Base-by-base conservation (phyloP, 495 filamentous ascomycete species). In the Antarctomyces pellizariae region DNA sequence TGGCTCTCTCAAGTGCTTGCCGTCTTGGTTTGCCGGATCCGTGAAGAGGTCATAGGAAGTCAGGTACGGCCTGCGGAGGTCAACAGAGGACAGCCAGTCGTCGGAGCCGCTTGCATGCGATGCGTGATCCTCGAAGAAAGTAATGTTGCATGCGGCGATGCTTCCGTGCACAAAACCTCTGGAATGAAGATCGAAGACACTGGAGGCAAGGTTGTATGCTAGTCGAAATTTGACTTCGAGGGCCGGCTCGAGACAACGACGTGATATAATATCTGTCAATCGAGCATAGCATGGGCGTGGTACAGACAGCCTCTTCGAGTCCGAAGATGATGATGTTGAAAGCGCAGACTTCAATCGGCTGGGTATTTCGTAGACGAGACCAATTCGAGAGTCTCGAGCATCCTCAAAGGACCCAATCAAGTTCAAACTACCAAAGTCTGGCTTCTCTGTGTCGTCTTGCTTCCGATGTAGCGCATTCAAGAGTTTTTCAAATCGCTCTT, bases 391-490 rank as follows among this genome's bases (percentile, higher is more conserved):
- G 42, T 76, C 61, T 4, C 61, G 58, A 37, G 75, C 62, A 44
- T 91, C 79, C 42, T 83, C 65, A 35, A 75, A 77, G 44, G 80
- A 92, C n/a, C 77, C 82, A 14, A 89, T 44, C 31, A 89, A 62
- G 22, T 62, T 63, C 52, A 84, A 62, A 0, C 75, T 62, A 2
- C 68, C 71, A 7, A 57, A 43, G 24, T 66, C 54, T 26, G 43
- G 48, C 32, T 38, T 67, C 46, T 47, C 75, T 28, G 46, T 54
- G 26, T 62, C 66, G 24, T 48, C 46, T 35, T 57, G 54, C 14
- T 42, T 37, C 15, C 36, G 39, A 9, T 45, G 44, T 12, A 76
- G 53, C 12, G 55, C 60, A 13, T 56, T 44, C 16, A 67, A 59
- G 18, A 78, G 50, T 28, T 56, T 57, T 29, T 75, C 69, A 31